A percentile compares a stretch with the other conserved stretches of the same genome.
These are phyloP conservation scores for Hypoxylon fragiforme DNA, from an alignment of 495 filamentous ascomycete genomes.

Conservation along the genomic window DNA sequence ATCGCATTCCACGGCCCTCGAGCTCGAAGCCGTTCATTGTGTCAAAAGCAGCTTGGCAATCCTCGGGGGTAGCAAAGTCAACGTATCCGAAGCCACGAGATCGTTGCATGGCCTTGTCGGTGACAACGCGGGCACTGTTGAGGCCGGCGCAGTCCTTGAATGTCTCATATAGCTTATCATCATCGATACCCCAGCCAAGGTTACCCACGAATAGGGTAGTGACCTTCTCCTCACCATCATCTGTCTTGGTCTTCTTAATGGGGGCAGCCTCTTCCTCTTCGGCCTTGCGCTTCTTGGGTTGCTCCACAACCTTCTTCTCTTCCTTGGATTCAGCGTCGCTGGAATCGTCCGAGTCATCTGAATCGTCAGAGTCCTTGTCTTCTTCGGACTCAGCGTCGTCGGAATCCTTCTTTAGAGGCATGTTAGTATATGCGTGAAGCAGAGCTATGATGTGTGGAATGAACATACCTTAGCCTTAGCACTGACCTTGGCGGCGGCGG, in stretches of 20 bases:
- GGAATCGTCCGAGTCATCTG: slow-evolving; percentile 37
- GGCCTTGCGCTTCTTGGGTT: slow-evolving; percentile 90
- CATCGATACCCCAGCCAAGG: slow-evolving; percentile 93
- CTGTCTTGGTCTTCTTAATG: slow-evolving; percentile 85
- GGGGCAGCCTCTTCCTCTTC: slow-evolving; percentile 61
- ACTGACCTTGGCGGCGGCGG: slow-evolving; percentile 50
- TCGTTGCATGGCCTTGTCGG: slow-evolving; percentile 77
- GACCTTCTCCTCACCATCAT: slow-evolving; percentile 55
- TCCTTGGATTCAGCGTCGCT: slow-evolving; percentile 21
- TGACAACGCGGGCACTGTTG: slow-evolving; percentile 75
- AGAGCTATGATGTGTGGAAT: no score
- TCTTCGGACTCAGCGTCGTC: slow-evolving; percentile 37
- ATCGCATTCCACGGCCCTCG: slow-evolving; percentile 83
- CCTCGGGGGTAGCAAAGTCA: slow-evolving; percentile 73
- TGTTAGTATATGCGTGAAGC: no score
- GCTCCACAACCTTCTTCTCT: slow-evolving; percentile 53
- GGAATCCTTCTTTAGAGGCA: no score
- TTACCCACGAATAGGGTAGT: slow-evolving; percentile 85
- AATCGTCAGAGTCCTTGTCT: slow-evolving; percentile 41
- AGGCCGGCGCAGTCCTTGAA: slow-evolving; percentile 85
- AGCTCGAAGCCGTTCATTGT: slow-evolving; percentile 79
- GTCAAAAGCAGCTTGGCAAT: slow-evolving; percentile 75
- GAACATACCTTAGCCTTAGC: slow-evolving; percentile 45
- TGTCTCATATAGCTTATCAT: slow-evolving; percentile 83
- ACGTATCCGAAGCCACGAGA: slow-evolving; percentile 98